Evolutionary conservation across 2,329 filamentous ascomycete genomes (phyloP).

Genomic region (Diaporthe sp.): DNA sequence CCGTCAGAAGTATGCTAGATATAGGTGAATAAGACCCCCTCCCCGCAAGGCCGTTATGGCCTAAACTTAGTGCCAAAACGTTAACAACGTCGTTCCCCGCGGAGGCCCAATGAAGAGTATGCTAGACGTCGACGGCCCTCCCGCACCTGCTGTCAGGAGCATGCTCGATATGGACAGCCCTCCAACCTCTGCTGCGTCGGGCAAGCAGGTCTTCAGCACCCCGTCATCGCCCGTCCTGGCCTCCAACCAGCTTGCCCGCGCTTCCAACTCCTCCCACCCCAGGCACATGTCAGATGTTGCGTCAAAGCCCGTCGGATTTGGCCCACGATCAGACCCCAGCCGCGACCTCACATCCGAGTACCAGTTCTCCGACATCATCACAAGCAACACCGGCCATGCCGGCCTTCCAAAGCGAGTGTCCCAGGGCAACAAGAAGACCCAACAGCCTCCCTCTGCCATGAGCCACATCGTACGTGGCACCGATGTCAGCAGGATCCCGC

Average conservation of each 20-base stretch:
- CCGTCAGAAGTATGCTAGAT: conserved; percentile 77
- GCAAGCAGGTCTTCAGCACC: conserved; percentile 62
- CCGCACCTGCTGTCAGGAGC: conserved; percentile 67
- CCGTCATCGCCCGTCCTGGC: conserved; percentile 60
- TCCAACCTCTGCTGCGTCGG: conserved; percentile 51
- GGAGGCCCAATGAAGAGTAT: conserved; percentile 53
- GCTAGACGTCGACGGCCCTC: conserved; percentile 55
- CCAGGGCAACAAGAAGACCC: conserved; percentile 56
- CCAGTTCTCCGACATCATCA: conserved; percentile 71
- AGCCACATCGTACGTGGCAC: conserved; percentile 66
- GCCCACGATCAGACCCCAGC: conserved; percentile 51
- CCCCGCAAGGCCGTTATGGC: conserved; percentile 4
- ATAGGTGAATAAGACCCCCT: conserved; percentile 61
- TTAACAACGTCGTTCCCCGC: not conserved
- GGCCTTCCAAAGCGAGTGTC: conserved; percentile 64
- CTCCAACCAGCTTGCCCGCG: conserved; percentile 50
- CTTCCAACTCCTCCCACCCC: conserved; percentile 51
- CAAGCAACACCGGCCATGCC: conserved; percentile 62
- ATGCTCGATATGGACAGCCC: conserved; percentile 72
- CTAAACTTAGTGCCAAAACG: not conserved
- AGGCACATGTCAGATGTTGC: conserved; percentile 69
- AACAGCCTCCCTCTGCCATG: conserved; percentile 53
- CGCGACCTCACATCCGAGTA: conserved; percentile 66
- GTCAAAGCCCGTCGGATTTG: conserved; percentile 61
- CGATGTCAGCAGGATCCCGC: conserved; percentile 63